These are phyloP conservation scores for Wilcoxina mikolae DNA, from an alignment of 495 filamentous ascomycete genomes.

Conservation along the genomic window DNA sequence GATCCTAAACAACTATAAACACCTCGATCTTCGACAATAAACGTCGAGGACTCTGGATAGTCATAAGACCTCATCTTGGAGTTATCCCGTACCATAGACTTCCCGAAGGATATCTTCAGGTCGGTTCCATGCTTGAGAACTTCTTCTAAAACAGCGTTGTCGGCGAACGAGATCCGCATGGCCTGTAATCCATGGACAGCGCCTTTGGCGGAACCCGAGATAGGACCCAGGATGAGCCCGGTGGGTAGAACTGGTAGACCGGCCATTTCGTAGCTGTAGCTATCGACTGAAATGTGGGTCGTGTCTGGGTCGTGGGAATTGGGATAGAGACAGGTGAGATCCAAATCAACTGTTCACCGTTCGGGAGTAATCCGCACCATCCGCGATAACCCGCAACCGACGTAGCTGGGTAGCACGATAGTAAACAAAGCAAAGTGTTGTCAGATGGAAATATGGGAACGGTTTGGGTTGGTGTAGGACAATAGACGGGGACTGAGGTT, in stretches of 20 bases:
- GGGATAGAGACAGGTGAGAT: not conserved
- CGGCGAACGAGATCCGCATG: conserved; percentile 43
- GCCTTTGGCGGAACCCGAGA: not conserved
- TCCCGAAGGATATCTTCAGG: conserved; percentile 34
- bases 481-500: not conserved
- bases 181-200: conserved; percentile 31
- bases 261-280: not conserved
- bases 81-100: conserved; percentile 32
- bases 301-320: not conserved
- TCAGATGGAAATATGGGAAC: not conserved
- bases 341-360: not conserved
- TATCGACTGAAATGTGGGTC: not conserved
- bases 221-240: not conserved
- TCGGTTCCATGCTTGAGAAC: conserved; percentile 38
- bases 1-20: not conserved
- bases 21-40: not conserved
- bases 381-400: not conserved
- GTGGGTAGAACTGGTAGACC: not conserved
- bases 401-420: not conserved
- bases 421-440: not conserved
- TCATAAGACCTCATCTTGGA: conserved; percentile 22
- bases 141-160: conserved; percentile 38
- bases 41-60: conserved; percentile 12
- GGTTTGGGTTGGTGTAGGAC: not conserved
- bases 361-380: not conserved